These are phyloP conservation scores for Kwoniella shandongensis DNA, from an alignment of 768 basidiomycete genomes.

Conservation along the genomic window DNA sequence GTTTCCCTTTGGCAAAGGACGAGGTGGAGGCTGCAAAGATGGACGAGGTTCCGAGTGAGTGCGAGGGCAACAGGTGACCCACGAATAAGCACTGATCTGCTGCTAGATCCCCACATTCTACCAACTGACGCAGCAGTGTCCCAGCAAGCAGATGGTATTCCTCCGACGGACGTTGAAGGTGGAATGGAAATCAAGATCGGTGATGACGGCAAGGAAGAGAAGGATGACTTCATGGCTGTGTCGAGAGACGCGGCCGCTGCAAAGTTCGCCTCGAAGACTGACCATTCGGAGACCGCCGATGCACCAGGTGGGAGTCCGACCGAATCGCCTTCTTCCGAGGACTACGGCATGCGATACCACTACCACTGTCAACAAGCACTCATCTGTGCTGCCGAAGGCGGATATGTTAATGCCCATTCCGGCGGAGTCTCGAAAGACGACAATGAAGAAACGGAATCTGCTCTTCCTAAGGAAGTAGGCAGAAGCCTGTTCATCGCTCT, in stretches of 20 bases:
- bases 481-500: conserved; percentile 43
- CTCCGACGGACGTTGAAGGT: no score
- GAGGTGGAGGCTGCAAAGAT: neutral
- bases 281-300: no score
- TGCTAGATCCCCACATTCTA: no score
- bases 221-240: no score
- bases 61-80: neutral
- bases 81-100: no score
- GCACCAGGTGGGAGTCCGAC: no score
- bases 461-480: conserved; percentile 23
- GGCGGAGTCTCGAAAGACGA: neutral
- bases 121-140: no score
- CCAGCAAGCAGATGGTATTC: no score
- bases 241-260: no score
- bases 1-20: conserved; percentile 21
- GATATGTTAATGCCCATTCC: conserved; percentile 11
- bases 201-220: no score
- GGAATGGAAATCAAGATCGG: no score
- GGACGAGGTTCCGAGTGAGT: neutral
- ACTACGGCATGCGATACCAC: conserved; percentile 15
- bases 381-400: conserved; percentile 36
- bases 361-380: conserved; percentile 43
- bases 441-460: neutral
- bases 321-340: neutral
- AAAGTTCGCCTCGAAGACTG: no score